Percentiles rank a stretch among this genome's conserved stretches.
Conservation (phyloP, 2,329 filamentous ascomycete genomes). For the Penicillium italicum region DNA sequence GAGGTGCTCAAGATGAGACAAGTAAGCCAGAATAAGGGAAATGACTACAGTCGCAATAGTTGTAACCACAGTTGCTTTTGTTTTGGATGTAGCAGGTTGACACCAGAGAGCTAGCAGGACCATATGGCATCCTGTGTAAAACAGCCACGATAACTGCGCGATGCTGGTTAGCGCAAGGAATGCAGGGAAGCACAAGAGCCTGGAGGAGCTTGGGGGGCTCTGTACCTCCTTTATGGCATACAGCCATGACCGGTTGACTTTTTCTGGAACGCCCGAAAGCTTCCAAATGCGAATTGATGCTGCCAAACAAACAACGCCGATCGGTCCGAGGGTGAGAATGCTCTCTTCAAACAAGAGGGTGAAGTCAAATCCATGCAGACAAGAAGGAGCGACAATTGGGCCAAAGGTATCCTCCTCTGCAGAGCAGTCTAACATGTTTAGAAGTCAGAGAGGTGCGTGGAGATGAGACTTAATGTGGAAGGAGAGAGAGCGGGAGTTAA, state of each 20-base stretch:
- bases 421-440: constrained; percentile 13
- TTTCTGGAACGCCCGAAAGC: constrained; percentile 8
- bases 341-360: constrained; percentile 32
- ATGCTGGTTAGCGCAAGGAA: not conserved
- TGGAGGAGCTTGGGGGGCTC: not conserved
- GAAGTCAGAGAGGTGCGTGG: not conserved
- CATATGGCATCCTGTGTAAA: constrained; percentile 15
- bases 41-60: constrained; percentile 1
- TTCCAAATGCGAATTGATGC: constrained; percentile 5
- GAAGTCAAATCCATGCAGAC: constrained; percentile 30
- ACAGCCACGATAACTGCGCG: constrained; percentile 6
- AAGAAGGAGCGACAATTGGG: constrained; percentile 22
- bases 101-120: constrained; percentile 12
- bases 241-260: constrained; percentile 21
- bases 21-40: constrained; percentile 8
- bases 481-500: too few relatives aligned
- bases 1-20: constrained; percentile 21
- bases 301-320: not conserved
- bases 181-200: not conserved
- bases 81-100: constrained; percentile 10
- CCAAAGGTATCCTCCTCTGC: constrained; percentile 23
- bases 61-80: constrained; percentile 13
- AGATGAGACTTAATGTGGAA: not conserved
- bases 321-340: constrained; percentile 22
- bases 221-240: constrained; percentile 16